Base-by-base conservation (phyloP, 805 yeast genomes). In the Hermanozyma aechmeae region DNA sequence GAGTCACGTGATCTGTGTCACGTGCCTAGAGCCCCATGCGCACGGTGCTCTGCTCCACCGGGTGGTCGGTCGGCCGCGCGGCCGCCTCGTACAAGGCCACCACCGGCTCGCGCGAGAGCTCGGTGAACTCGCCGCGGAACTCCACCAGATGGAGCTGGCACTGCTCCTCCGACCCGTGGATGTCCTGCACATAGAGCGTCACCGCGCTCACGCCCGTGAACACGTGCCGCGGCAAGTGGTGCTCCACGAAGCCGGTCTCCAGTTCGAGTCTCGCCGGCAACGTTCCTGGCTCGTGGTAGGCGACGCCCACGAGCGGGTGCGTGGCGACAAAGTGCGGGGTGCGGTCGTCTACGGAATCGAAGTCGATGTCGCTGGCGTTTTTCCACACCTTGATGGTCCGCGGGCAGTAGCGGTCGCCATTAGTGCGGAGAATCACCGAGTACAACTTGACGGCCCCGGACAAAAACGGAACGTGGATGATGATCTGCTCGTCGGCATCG, bases 41-140 rank as follows among this genome's bases (percentile, higher is more conserved):
- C n/a, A n/a, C n/a, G n/a, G n/a, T n/a, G n/a, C n/a, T n/a, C n/a
- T n/a, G n/a, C n/a, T n/a, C n/a, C n/a, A n/a, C n/a, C n/a, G n/a
- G n/a, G 51, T 89, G 96, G 49, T 87, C 96, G 1, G 79, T 73
- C 0, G 96, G 96, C 50, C 87, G 87, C 3, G 96, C 92, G 0
- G 95, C 93, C 31, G 86, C 72, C 54, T 89, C 97, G 51, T 87
- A 89, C 13, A 82, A 47, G 0, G 95, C 66, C 11, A 80, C 65
- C 12, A 84, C 72, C 0, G 95, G 95, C 24, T 80, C 83, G 37
- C 68, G 68, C 18, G 60, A 50, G 28, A 80, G 49, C 21, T 66
- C 71, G 5, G 71, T 61, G 34, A 53, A 68, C 38, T 74, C 80
- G 1, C 97, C 97, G 26, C 96, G 61, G 15, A 89, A 51, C 33